Conservation (phyloP, 2,329 filamentous ascomycete genomes). For the Cryphonectria nitschkei region DNA sequence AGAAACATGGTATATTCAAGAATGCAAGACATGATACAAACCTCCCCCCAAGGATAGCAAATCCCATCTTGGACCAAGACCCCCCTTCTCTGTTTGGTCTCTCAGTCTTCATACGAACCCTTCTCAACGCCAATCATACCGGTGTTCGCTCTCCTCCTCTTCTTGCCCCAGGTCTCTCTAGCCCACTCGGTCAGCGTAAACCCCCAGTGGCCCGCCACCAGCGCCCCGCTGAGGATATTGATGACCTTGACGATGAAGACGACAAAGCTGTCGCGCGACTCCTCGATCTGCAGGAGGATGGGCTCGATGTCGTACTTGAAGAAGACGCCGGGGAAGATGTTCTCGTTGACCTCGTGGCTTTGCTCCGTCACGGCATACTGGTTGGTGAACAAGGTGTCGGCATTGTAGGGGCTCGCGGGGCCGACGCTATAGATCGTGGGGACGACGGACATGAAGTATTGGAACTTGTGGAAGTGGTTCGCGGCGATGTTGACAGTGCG, state of each 20-base stretch:
- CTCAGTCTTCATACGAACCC: slow-evolving; percentile 39
- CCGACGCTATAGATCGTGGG: slow-evolving; percentile 86
- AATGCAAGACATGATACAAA: slow-evolving; percentile 7
- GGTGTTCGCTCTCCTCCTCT: slow-evolving; percentile 50
- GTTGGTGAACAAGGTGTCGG: slow-evolving; percentile 81
- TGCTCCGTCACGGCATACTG: slow-evolving; percentile 98
- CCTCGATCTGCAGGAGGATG: slow-evolving; percentile 82
- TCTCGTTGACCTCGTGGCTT: slow-evolving; percentile 70
- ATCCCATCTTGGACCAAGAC: neutral
- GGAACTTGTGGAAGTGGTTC: slow-evolving; percentile 88
- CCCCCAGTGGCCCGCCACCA: slow-evolving; percentile 93
- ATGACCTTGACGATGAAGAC: slow-evolving; percentile 79
- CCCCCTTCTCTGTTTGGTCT: neutral
- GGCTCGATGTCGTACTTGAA: slow-evolving; percentile 99
- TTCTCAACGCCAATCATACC: slow-evolving; percentile 55
- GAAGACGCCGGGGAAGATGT: slow-evolving; percentile 83
- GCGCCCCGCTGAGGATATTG: slow-evolving; percentile 86
- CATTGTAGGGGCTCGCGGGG: slow-evolving; percentile 39
- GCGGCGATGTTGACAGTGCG: slow-evolving; percentile 79
- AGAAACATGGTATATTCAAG: slow-evolving; percentile 20
- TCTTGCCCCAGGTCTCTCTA: slow-evolving; percentile 56
- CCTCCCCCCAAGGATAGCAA: neutral
- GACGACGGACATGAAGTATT: slow-evolving; percentile 95
- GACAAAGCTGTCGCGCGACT: slow-evolving; percentile 76
- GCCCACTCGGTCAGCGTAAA: slow-evolving; percentile 84